phyloP scores from a whole-genome alignment of 441 rosid species.

The Corymbia calophylla region DNA sequence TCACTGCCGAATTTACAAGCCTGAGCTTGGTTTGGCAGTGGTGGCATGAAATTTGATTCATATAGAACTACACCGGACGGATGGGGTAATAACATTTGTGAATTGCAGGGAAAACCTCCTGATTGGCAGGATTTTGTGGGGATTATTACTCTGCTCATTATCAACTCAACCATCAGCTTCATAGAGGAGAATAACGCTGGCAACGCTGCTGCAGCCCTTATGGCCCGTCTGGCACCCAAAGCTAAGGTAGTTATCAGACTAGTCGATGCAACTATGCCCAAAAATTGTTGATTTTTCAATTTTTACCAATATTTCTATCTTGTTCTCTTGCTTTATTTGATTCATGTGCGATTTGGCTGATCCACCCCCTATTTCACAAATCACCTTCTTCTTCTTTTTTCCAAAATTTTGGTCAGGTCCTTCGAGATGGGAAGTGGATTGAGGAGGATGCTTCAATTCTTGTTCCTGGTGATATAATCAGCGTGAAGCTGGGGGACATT shows the following conservation, averaged over 20 bases:
- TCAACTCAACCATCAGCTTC: slow-evolving; percentile 44
- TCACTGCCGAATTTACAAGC: background rate
- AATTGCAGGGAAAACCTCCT: slow-evolving; percentile 37
- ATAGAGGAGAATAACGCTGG: slow-evolving; percentile 48
- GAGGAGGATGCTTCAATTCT: slow-evolving; percentile 40
- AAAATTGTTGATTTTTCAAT: background rate
- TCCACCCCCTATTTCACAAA: background rate
- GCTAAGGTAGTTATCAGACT: slow-evolving; percentile 22
- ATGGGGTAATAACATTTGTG: background rate
- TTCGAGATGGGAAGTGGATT: slow-evolving; percentile 40
- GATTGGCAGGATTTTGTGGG: slow-evolving; percentile 53
- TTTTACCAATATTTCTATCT: background rate
- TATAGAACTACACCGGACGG: background rate
- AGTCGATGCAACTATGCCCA: background rate
- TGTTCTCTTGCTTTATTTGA: background rate
- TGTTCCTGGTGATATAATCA: slow-evolving; percentile 43
- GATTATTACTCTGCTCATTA: slow-evolving; percentile 27
- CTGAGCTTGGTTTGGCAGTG: background rate
- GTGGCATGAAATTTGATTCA: background rate
- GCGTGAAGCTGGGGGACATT: slow-evolving; percentile 40
- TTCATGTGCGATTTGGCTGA: background rate
- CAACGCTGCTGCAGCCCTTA: slow-evolving; percentile 43
- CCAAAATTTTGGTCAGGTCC: slow-evolving; percentile 18
- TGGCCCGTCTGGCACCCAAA: slow-evolving; percentile 46
- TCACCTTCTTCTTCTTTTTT: background rate